Percentiles rank a stretch among this genome's conserved stretches.
Evolutionary conservation across 2,329 filamentous ascomycete species (phyloP).

Genomic region (Cercospora sp.): DNA sequence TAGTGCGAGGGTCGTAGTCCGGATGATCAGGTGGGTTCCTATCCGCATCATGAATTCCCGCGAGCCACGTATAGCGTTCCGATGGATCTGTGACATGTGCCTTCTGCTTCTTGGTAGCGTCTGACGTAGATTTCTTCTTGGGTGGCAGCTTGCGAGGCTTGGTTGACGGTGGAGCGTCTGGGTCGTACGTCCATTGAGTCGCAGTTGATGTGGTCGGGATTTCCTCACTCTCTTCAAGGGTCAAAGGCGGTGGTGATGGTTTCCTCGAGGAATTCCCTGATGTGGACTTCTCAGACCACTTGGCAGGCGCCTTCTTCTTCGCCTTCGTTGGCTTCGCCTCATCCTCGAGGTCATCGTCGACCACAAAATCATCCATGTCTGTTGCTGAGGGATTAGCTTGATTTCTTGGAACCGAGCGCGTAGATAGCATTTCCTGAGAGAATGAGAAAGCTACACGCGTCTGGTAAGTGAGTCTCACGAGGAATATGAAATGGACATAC

Average conservation of each 20-base stretch:
- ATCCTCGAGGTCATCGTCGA: conserved; percentile 81
- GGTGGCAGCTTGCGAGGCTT: conserved; percentile 47
- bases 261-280: conserved; percentile 41
- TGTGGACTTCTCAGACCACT: conserved; percentile 49
- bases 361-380: conserved; percentile 86
- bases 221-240: conserved; percentile 51
- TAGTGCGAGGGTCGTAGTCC: conserved; percentile 85
- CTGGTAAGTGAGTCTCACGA: conserved; percentile 26
- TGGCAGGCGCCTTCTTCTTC: conserved; percentile 46
- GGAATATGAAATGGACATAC: conserved; percentile 41
- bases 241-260: conserved; percentile 48
- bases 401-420: not conserved
- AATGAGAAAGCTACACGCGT: conserved; percentile 21
- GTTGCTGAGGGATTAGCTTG: conserved; percentile 22
- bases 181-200: conserved; percentile 77
- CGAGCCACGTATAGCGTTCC: conserved; percentile 86
- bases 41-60: conserved; percentile 81
- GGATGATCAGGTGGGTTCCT: conserved; percentile 74
- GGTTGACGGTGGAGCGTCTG: conserved; percentile 56
- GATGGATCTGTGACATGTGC: conserved; percentile 81
- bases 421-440: conserved; percentile 11
- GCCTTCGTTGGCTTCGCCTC: conserved; percentile 66
- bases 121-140: conserved; percentile 36
- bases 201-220: conserved; percentile 67
- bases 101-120: conserved; percentile 55